Evolutionary conservation across 2,329 filamentous ascomycete species (phyloP), one percentile per base, ranked within the genome.

Genomic region (Fonsecaea pugnacius): DNA sequence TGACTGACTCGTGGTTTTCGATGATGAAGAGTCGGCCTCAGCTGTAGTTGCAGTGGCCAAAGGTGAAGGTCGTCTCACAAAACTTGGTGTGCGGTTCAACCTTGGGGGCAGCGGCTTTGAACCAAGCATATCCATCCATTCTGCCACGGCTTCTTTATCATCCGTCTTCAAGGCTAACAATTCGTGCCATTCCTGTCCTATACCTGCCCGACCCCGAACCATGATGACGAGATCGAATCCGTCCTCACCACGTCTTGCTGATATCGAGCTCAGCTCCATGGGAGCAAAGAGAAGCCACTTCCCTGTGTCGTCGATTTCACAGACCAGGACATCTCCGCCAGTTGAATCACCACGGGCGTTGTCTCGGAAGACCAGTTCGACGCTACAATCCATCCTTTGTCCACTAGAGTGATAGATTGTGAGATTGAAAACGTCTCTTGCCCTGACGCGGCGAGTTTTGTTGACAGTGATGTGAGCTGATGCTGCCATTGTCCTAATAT

Each of bases 211-310:
- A 46, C 92, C 92, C 64, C 92, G 87, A 60, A 97, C 84, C 93
- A 98, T 97, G 64, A 96, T 80, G 8, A 96, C 84, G 66, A 98
- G 84, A 69, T 96, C 89, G 32, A 87, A 85, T 58, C 85, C 82
- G n/a, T 79, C 75, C 40, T 92, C 88, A 12, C 92, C 92, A 65
- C 84, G 87, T 43, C 94, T 88, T 56, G 92, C 91, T 12, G 95
- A 98, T 21, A 96, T 84, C 65, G 86, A 84, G 38, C 84, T 82
- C 68, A 87, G 83, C 18, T 88, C 83, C n/a, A 97, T 83, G 0
- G 95, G 94, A n/a, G 93, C 90, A 72, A 99, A 96, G 0, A 99
- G 83, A 4, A 99, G 84, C 87, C 92, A 98, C 59, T 87, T 86
- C 14, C 89, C 87, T 5, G 85, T 84, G 58, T 86, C 85, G 51